Percentiles rank a stretch among this genome's conserved stretches.
Conservation (phyloP, 306 rosid genomes). For the Lathyrus aphaca region DNA sequence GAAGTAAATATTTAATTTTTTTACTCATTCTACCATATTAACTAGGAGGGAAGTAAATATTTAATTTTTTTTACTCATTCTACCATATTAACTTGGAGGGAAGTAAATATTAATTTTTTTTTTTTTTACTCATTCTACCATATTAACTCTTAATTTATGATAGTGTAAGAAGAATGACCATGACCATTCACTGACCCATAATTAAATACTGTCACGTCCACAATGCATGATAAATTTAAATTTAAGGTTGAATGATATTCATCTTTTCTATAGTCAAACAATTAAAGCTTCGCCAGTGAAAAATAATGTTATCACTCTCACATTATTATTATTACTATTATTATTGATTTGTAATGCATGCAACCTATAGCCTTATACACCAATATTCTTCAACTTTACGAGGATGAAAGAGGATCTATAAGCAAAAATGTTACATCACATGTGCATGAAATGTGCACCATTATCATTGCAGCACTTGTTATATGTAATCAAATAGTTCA, state of each 20-base stretch:
- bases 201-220: constrained; percentile 39
- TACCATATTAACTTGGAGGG: no score
- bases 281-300: constrained; percentile 22
- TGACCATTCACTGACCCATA: constrained; percentile 42
- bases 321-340: not conserved
- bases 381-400: not conserved
- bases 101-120: not conserved
- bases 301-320: constrained; percentile 3
- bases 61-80: no score
- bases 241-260: not conserved
- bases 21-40: no score
- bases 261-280: constrained; percentile 22
- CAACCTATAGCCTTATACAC: constrained; percentile 12
- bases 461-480: constrained; percentile 30
- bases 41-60: no score
- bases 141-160: constrained; percentile 8
- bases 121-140: no score
- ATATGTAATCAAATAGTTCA: constrained; percentile 26
- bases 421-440: constrained; percentile 22
- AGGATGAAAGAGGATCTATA: constrained; percentile 14
- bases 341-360: constrained; percentile 10
- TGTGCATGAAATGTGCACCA: constrained; percentile 36
- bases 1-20: no score
- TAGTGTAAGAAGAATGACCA: constrained; percentile 6
- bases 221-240: constrained; percentile 31